Evolutionary conservation across 2,329 filamentous ascomycete genomes (phyloP), one percentile per base, ranked within the genome.

Genomic region (Sclerotinia subarctica): DNA sequence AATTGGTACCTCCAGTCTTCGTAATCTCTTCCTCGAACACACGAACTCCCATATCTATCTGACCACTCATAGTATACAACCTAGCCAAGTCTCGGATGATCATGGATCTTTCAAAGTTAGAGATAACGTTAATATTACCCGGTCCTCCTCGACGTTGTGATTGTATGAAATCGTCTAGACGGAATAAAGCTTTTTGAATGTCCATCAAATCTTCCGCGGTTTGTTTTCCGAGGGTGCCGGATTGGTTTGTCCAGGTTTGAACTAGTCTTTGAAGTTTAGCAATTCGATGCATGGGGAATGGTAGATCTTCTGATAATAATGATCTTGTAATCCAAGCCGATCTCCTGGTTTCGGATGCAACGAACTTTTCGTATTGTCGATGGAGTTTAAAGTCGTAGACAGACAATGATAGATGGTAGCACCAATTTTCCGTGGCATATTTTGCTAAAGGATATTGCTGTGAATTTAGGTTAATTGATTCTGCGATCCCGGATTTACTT

Each of bases 381-480:
- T 63, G 65, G 1, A 67, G 35, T 13, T 51, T 63, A 1, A 21
- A 26, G 10, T 63, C 52, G 52, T 67, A 67, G 1, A 51, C 24
- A 32, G 65, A 67, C 21, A 67, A 44, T 11, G 65, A 67, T 7
- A 67, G n/a, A 46, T 67, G 65, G 5, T 62, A 67, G 35, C 56
- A 67, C 65, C 65, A 67, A 15, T 67, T 67, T 29, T 67, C 65
- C 2, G 65, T 67, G 5, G 65, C 56, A 63, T 67, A 67, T 35
- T 63, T 67, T 24, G 57, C 65, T 13, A 67, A 32, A 29, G 56
- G 65, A 19, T 67, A 67, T 26, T 52, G 58, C 10, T 51, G 19
- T 19, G 32, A 44, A 24, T 63, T 60, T 2, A 67, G 8, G 19
- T 44, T 63, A 5, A 63, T 67, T 5, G 65, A 67, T 19, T 62